Base-by-base conservation (phyloP, 2,329 filamentous ascomycete species). In the Pseudogymnoascus pannorum region DNA sequence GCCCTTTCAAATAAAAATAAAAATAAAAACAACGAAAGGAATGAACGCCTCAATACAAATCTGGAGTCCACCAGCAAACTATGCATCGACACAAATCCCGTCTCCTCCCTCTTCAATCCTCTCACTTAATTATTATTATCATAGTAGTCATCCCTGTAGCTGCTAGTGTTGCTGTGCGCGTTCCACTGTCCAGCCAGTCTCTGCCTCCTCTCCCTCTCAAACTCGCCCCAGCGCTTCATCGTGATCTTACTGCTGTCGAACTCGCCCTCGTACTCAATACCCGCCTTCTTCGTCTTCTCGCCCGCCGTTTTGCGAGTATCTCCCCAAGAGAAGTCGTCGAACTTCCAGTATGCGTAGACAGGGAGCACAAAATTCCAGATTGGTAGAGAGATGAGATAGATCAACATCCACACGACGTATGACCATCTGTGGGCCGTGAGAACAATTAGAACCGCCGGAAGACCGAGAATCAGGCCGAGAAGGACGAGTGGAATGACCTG, bases 211-310 rank as follows among this genome's bases (percentile, higher is more conserved):
- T 84, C 87, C 74, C 82, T 84, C 79, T 99, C 94, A 72, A 97
- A 99, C 76, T 99, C 94, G 65, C 87, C 89, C 94, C 94, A 99
- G 69, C 94, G 81, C 81, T 96, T 97, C 94, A 99, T 99, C 36
- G 93, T 97, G 73, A 99, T 99, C 84, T 97, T 96, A 75, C 88
- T 95, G 75, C 89, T 95, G 75, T 99, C 95, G 70, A 99, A 99
- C 75, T 97, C 94, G 66, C 94, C 94, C 75, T 97, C 91, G 65
- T 88, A 88, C 71, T 93, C 92, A 65, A 92, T 86, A 31, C 91
- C 90, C 2, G 83, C 89, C 77, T 93, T 94, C 79, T 93, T 92
- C 12, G 85, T 87, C 78, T 89, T 91, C 72, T 96, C 93, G 26
- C 92, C 92, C 0, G 87, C 90, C 40, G 93, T 96, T 84, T 97